Evolutionary conservation across 2,329 filamentous ascomycete genomes (phyloP).

Genomic region (Arthrinium phaeospermum): DNA sequence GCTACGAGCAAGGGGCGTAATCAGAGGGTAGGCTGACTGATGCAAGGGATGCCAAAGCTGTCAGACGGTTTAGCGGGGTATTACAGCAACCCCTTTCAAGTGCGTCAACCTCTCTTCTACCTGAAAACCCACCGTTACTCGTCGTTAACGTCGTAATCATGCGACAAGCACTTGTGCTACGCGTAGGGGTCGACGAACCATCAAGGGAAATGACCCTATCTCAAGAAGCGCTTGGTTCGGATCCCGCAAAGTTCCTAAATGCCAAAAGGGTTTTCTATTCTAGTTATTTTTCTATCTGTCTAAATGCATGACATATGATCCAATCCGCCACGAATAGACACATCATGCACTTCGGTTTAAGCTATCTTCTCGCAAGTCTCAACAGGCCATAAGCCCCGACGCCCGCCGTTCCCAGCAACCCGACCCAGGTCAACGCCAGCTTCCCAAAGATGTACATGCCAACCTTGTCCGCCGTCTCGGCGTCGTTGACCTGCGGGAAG

Average conservation of each 20-base stretch:
- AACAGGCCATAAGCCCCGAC: background rate
- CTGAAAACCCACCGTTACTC: too few relatives aligned
- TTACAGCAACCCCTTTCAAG: too few relatives aligned
- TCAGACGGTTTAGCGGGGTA: too few relatives aligned
- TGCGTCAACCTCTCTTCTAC: too few relatives aligned
- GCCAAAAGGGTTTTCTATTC: background rate
- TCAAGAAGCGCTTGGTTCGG: background rate
- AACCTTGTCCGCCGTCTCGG: background rate
- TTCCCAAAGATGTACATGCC: slow-evolving; percentile 9
- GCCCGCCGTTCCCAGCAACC: background rate
- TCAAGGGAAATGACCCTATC: too few relatives aligned
- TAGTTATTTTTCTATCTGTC: background rate
- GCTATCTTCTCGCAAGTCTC: background rate
- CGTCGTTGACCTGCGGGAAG: slow-evolving; percentile 27
- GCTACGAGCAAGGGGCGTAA: background rate
- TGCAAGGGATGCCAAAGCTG: background rate
- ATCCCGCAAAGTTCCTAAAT: background rate
- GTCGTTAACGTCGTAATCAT: too few relatives aligned
- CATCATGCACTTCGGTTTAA: background rate
- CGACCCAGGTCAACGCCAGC: slow-evolving; percentile 2
- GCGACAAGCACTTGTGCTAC: too few relatives aligned
- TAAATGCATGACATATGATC: background rate
- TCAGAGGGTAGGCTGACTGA: background rate
- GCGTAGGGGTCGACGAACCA: too few relatives aligned
- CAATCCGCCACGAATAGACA: background rate